A percentile compares a stretch with the other conserved stretches of the same genome.
Evolutionary conservation across 2,329 filamentous ascomycete genomes (phyloP).

Genomic region (Juglanconis sp.): DNA sequence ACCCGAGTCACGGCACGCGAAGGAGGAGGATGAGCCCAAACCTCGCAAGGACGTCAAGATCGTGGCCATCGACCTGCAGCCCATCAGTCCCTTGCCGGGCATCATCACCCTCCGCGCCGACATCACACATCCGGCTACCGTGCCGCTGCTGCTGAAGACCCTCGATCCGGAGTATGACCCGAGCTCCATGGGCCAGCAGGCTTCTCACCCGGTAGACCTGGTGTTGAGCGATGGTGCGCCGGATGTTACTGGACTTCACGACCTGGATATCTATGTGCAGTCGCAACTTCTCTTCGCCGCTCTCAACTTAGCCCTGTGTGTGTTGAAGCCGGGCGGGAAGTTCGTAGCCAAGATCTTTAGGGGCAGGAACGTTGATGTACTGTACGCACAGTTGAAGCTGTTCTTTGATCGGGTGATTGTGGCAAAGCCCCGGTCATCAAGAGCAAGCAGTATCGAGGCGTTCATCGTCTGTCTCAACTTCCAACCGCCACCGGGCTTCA

Average conservation of each 20-base stretch:
- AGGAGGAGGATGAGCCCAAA: conserved; percentile 29
- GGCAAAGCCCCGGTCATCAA: conserved; percentile 87
- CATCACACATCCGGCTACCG: conserved; percentile 94
- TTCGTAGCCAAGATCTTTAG: conserved; percentile 99
- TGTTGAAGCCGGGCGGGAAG: conserved; percentile 86
- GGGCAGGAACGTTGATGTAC: conserved; percentile 88
- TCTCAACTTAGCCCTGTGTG: conserved; percentile 87
- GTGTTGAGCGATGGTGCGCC: conserved; percentile 94
- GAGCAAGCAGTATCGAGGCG: conserved; percentile 94
- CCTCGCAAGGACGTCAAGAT: conserved; percentile 79
- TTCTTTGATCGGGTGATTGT: conserved; percentile 87
- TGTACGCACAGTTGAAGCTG: conserved; percentile 89
- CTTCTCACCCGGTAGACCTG: conserved; percentile 79
- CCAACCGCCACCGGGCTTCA: conserved; percentile 71
- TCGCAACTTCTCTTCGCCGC: conserved; percentile 92
- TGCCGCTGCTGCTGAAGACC: conserved; percentile 81
- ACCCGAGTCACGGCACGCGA: conserved; percentile 10
- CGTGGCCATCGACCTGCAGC: conserved; percentile 91
- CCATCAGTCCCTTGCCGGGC: conserved; percentile 88
- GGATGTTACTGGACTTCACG: conserved; percentile 93
- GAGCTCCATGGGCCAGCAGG: conserved; percentile 43
- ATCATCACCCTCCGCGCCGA: conserved; percentile 91
- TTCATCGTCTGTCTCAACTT: conserved; percentile 96
- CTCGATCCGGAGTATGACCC: conserved; percentile 70
- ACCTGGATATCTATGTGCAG: conserved; percentile 97